Evolutionary conservation across 331 rosid species (phyloP).

Genomic region (Acacia pycnantha): DNA sequence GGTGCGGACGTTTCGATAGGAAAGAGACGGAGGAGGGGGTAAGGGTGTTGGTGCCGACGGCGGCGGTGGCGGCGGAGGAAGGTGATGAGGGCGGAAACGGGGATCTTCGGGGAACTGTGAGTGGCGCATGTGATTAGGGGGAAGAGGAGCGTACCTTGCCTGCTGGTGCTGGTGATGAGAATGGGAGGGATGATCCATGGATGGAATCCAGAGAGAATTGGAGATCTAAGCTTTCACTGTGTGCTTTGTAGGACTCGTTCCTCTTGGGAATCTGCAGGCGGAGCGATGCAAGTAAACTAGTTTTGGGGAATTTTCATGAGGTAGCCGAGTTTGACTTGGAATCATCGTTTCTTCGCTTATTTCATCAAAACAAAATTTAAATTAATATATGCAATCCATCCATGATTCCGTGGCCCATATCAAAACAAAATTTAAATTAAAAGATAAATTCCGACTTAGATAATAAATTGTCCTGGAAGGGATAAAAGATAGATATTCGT

Average conservation of each 20-base stretch:
- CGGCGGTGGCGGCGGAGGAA: constrained; percentile 17
- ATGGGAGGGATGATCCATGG: constrained; percentile 39
- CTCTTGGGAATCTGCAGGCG: background rate
- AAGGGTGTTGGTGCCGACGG: constrained; percentile 6
- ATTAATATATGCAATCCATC: background rate
- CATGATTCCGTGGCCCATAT: background rate
- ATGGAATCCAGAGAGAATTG: background rate
- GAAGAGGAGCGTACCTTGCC: constrained; percentile 45
- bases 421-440: background rate
- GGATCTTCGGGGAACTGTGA: constrained; percentile 39
- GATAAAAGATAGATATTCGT: no score
- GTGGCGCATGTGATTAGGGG: constrained; percentile 32
- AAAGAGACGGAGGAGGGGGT: constrained; percentile 22
- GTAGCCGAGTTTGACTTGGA: background rate
- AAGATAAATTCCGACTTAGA: background rate
- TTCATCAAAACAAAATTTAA: no score
- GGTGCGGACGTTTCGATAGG: constrained; percentile 9
- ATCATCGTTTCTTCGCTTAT: background rate
- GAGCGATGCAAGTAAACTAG: background rate
- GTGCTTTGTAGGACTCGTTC: background rate
- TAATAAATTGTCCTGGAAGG: no score
- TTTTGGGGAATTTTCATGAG: background rate
- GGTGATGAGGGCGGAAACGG: constrained; percentile 18
- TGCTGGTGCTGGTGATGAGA: constrained; percentile 33
- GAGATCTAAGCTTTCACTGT: background rate